phyloP scores from a whole-genome alignment of 2,329 filamentous ascomycete genomes.

The Alternaria triticimaculans region DNA sequence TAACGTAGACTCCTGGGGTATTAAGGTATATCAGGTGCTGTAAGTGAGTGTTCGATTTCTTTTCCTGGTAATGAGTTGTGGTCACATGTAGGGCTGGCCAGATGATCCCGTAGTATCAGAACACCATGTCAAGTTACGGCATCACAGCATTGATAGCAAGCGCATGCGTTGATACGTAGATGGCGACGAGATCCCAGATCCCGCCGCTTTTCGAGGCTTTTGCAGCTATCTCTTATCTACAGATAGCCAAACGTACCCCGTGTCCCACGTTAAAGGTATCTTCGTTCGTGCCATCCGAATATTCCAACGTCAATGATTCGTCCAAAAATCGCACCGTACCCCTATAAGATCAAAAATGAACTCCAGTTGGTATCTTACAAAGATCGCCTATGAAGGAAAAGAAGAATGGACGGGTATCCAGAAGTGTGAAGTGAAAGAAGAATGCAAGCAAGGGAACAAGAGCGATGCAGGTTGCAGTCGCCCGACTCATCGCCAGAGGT shows the following conservation, averaged over 20 bases:
- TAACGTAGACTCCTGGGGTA: background rate
- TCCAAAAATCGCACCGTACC: slow-evolving; percentile 2
- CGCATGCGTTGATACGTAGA: background rate
- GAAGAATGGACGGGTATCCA: slow-evolving; percentile 21
- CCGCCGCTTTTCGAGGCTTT: background rate
- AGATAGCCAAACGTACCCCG: slow-evolving; percentile 5
- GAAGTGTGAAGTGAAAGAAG: slow-evolving; percentile 20
- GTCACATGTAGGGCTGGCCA: background rate
- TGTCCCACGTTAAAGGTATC: slow-evolving; percentile 9
- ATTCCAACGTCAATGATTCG: slow-evolving; percentile 5
- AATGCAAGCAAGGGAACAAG: slow-evolving; percentile 2
- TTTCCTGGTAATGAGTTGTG: background rate
- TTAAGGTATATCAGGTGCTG: background rate
- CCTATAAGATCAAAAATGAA: slow-evolving; percentile 2
- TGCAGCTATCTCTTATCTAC: slow-evolving; percentile 4
- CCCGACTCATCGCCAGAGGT: slow-evolving; percentile 43
- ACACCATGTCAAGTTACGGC: background rate
- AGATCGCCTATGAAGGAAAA: slow-evolving; percentile 5
- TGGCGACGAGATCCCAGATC: slow-evolving; percentile 4
- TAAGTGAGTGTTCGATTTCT: background rate
- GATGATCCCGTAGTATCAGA: background rate
- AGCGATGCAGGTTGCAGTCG: background rate
- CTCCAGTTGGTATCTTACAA: slow-evolving; percentile 12
- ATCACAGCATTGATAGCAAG: background rate
- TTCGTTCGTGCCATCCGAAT: slow-evolving; percentile 1